Percentiles rank a stretch among this genome's conserved stretches.
Conservation (phyloP, 305 asterid genomes). For the Solanum aculeatissimum region DNA sequence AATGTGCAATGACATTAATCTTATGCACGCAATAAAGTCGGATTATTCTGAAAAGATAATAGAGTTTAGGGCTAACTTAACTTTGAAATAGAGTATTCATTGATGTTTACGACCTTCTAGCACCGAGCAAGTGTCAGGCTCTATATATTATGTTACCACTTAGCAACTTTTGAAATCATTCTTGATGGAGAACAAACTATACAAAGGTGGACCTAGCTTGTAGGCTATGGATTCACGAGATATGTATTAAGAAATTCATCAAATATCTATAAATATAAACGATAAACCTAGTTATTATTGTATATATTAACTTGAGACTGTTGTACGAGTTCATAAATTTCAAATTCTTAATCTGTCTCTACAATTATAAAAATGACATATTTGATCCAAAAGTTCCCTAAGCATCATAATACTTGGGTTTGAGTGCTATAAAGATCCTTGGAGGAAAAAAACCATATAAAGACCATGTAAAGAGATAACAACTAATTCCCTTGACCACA, state of each 20-base stretch:
- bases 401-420: background rate
- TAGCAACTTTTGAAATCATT: background rate
- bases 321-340: background rate
- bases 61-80: background rate
- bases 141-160: background rate
- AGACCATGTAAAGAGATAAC: background rate
- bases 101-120: background rate
- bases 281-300: background rate
- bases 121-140: accelerated
- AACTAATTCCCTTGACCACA: background rate
- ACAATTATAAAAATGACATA: background rate
- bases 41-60: background rate
- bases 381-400: background rate
- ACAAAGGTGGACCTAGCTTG: background rate
- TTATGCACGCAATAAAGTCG: too few relatives aligned
- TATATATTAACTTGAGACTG: background rate
- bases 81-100: background rate
- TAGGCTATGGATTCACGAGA: background rate
- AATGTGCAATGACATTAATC: background rate
- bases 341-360: accelerated
- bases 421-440: background rate
- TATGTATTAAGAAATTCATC: background rate
- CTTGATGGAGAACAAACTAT: background rate
- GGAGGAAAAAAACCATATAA: background rate
- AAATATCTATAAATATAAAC: background rate